Conservation (phyloP, 352 stramenopile genomes). For the Globisporangium orthogonon region DNA sequence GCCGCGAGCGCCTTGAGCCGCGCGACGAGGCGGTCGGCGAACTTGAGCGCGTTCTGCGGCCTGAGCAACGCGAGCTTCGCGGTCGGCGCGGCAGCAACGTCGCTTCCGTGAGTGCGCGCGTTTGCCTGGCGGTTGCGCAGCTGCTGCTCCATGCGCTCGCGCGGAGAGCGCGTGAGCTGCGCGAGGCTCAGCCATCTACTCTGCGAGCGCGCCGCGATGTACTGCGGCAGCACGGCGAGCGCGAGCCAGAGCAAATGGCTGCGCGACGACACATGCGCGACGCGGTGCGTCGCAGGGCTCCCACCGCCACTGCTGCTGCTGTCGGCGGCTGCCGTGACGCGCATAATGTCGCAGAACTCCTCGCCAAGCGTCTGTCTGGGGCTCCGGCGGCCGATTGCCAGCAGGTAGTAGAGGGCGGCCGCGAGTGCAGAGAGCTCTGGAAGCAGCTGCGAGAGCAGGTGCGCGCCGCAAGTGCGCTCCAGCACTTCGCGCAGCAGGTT, state of each 20-base stretch:
- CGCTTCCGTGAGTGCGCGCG: not conserved
- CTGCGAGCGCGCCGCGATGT: slow-evolving; percentile 56
- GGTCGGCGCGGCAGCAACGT: not conserved
- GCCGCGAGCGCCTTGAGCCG: slow-evolving; percentile 30
- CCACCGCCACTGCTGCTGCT: not conserved
- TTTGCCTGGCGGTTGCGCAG: slow-evolving; percentile 38
- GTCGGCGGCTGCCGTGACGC: slow-evolving; percentile 24
- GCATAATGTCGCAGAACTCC: slow-evolving; percentile 83
- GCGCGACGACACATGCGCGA: slow-evolving; percentile 27
- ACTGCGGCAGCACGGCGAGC: slow-evolving; percentile 44
- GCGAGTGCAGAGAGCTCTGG: slow-evolving; percentile 62
- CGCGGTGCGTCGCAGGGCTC: not conserved
- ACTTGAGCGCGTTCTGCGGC: slow-evolving; percentile 18
- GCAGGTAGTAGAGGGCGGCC: slow-evolving; percentile 58
- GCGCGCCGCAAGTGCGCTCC: slow-evolving; percentile 56
- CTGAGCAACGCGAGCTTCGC: slow-evolving; percentile 5
- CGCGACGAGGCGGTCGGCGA: slow-evolving; percentile 36
- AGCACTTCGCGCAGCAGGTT: slow-evolving; percentile 70
- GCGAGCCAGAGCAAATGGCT: slow-evolving; percentile 57
- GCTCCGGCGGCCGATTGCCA: slow-evolving; percentile 44
- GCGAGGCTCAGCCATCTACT: slow-evolving; percentile 64
- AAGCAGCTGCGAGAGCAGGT: slow-evolving; percentile 74
- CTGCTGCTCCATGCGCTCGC: slow-evolving; percentile 78
- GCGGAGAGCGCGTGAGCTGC: slow-evolving; percentile 54
- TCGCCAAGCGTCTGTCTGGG: slow-evolving; percentile 82